These are phyloP conservation scores for Psilocybe cyanescens DNA, from an alignment of 768 basidiomycete species.

Conservation along the genomic window DNA sequence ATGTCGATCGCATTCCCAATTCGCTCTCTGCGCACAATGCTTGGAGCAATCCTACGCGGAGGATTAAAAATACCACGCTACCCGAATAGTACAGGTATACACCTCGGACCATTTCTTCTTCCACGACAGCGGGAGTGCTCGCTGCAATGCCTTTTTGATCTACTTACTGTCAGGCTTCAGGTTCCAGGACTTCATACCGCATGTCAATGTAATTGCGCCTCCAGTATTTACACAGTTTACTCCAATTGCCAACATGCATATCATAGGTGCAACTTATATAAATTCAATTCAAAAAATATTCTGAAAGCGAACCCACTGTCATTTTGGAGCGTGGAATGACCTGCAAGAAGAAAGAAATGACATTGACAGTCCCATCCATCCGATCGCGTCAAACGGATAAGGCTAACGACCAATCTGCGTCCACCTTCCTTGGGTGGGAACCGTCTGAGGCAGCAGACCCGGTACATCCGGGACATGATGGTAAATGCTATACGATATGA, in stretches of 20 bases:
- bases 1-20: not conserved
- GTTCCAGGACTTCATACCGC: not conserved
- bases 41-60: not conserved
- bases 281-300: not conserved
- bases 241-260: too few relatives aligned
- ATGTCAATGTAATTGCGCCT: not conserved
- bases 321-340: constrained; percentile 10
- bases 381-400: constrained; percentile 12
- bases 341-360: constrained; percentile 1
- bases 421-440: not conserved
- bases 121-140: constrained; percentile 12
- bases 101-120: constrained; percentile 10
- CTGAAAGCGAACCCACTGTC: constrained; percentile 2
- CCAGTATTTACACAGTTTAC: not conserved
- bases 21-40: not conserved
- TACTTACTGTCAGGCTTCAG: not conserved
- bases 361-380: constrained; percentile 12
- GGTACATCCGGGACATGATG: not conserved
- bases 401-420: not conserved
- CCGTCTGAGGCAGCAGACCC: not conserved
- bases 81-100: not conserved
- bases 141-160: not conserved
- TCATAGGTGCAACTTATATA: not conserved
- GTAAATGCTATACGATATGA: not conserved
- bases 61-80: not conserved